Percentiles rank a stretch among this genome's conserved stretches.
These are phyloP conservation scores for Tetrapisispora namnaoensis DNA, from an alignment of 805 yeast species.

Conservation along the genomic window DNA sequence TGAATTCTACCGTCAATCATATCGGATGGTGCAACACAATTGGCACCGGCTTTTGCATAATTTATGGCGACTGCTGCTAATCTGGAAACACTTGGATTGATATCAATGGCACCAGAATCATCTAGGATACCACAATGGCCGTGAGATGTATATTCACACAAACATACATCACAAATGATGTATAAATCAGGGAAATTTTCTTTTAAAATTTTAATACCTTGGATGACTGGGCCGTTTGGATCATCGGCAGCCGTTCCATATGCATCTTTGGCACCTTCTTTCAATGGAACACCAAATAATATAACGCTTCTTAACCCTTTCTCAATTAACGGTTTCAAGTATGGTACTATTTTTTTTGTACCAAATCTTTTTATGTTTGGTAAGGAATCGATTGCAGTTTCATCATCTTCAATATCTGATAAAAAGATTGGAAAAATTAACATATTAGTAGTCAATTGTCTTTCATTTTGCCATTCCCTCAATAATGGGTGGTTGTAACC, in stretches of 20 bases:
- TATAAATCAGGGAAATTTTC: conserved; percentile 69
- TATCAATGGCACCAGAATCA: conserved; percentile 77
- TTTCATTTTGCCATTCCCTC: conserved; percentile 85
- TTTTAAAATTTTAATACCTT: conserved; percentile 56
- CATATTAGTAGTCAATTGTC: conserved; percentile 77
- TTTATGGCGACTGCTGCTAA: conserved; percentile 91
- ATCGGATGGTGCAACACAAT: conserved; percentile 93
- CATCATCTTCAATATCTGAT: conserved; percentile 74
- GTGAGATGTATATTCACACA: conserved; percentile 92
- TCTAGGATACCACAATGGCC: conserved; percentile 95
- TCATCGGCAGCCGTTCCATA: conserved; percentile 89
- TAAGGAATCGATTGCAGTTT: conserved; percentile 57
- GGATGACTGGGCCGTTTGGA: conserved; percentile 90
- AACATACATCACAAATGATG: conserved; percentile 88
- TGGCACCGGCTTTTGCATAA: conserved; percentile 92
- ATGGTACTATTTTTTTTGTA: conserved; percentile 63
- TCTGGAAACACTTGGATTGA: conserved; percentile 65
- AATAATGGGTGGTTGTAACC: conserved; percentile 88
- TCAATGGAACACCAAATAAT: conserved; percentile 83
- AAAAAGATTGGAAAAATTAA: conserved; percentile 88
- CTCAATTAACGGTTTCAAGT: conserved; percentile 54
- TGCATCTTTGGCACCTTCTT: conserved; percentile 66
- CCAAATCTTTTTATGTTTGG: conserved; percentile 90
- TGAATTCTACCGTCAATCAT: conserved; percentile 93
- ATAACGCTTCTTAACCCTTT: conserved; percentile 84